Evolutionary conservation across 2,329 filamentous ascomycete species (phyloP).

Genomic region (Xylariales sp.): DNA sequence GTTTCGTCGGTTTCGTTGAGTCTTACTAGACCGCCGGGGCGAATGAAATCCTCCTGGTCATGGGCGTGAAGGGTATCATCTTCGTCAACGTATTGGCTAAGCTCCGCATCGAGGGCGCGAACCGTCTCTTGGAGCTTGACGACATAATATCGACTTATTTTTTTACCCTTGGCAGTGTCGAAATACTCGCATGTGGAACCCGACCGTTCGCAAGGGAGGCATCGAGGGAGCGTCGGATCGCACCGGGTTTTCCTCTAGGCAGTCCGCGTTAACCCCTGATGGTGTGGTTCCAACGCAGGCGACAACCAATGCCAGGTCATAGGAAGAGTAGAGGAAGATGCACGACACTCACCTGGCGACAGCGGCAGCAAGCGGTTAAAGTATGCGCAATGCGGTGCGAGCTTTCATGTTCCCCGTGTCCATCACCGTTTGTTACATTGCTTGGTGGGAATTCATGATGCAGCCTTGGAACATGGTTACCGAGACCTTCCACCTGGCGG

Average conservation of each 20-base stretch:
- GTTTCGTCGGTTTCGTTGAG: constrained; percentile 87
- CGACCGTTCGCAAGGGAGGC: constrained; percentile 90
- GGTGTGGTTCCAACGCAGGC: constrained; percentile 3
- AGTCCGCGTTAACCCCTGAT: constrained; percentile 16
- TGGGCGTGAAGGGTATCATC: constrained; percentile 79
- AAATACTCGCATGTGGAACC: constrained; percentile 95
- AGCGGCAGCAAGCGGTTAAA: constrained; percentile 82
- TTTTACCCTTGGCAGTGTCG: constrained; percentile 86
- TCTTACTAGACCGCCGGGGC: constrained; percentile 85
- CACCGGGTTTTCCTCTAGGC: constrained; percentile 91
- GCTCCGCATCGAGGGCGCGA: constrained; percentile 81
- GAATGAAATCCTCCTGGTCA: constrained; percentile 85
- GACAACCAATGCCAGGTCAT: constrained; percentile 6
- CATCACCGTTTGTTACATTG: constrained; percentile 52
- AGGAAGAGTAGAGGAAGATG: neutral
- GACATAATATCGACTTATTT: constrained; percentile 91
- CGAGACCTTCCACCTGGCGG: constrained; percentile 64
- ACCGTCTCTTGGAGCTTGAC: constrained; percentile 91
- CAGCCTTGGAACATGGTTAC: constrained; percentile 56
- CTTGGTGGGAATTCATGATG: constrained; percentile 48
- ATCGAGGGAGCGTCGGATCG: constrained; percentile 91
- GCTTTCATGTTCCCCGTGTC: constrained; percentile 62
- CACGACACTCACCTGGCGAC: constrained; percentile 72
- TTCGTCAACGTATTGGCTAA: constrained; percentile 81
- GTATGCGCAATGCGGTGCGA: constrained; percentile 79